Percentiles rank a stretch among this genome's conserved stretches.
Conservation (phyloP, 2,329 filamentous ascomycete species). For the Fonsecaea erecta region DNA sequence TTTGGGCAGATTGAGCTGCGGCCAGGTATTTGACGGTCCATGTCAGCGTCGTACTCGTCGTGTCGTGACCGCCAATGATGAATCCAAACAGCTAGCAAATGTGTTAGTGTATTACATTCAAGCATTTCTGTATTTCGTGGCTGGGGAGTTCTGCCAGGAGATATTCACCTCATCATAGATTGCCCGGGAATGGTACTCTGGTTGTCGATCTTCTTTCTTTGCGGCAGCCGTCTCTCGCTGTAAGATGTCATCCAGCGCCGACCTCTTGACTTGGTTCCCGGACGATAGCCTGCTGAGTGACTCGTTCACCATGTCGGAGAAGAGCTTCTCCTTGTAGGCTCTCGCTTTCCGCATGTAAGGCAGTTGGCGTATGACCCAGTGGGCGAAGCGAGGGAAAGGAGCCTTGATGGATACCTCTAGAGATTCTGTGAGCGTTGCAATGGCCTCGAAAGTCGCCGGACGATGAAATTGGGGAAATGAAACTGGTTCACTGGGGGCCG, state of each 20-base stretch:
- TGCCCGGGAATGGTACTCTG: slow-evolving; percentile 36
- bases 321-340: slow-evolving; percentile 36
- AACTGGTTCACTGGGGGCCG: slow-evolving; percentile 3
- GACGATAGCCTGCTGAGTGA: slow-evolving; percentile 28
- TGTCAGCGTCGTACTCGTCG: slow-evolving; percentile 48
- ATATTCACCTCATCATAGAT: slow-evolving; percentile 40
- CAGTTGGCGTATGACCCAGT: slow-evolving; percentile 29
- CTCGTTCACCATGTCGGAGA: slow-evolving; percentile 33
- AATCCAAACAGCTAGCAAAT: slow-evolving; percentile 42
- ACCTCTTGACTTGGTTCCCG: slow-evolving; percentile 40
- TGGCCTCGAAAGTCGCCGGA: slow-evolving; percentile 22
- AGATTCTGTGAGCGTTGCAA: slow-evolving; percentile 29
- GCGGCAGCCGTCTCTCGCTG: slow-evolving; percentile 43
- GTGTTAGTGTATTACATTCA: background rate
- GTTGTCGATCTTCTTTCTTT: slow-evolving; percentile 41
- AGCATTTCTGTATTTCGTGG: background rate
- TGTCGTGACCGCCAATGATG: slow-evolving; percentile 53
- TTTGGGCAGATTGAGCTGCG: slow-evolving; percentile 43
- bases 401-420: slow-evolving; percentile 30
- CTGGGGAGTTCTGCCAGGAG: slow-evolving; percentile 33
- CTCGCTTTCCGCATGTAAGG: slow-evolving; percentile 28
- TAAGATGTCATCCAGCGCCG: slow-evolving; percentile 46
- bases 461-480: slow-evolving; percentile 14
- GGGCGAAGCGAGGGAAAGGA: slow-evolving; percentile 31
- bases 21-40: slow-evolving; percentile 51